phyloP scores from a whole-genome alignment of 805 yeast genomes.

The Candida corydali region DNA sequence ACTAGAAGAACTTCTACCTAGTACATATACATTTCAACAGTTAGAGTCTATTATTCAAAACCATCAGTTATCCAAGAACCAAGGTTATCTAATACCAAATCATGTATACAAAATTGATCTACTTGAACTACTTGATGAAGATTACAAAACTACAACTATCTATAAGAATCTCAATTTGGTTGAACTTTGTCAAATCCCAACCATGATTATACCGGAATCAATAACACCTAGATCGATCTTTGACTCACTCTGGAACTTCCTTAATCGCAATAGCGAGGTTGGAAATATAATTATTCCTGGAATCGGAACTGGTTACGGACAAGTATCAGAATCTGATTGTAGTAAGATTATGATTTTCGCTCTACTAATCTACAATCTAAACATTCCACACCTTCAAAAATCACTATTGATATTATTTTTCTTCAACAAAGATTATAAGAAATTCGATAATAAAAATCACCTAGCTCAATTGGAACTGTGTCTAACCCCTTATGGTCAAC shows the following conservation, averaged over 20 bases:
- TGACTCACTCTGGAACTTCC: conserved; percentile 19
- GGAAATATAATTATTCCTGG: conserved; percentile 21
- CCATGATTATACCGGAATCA: conserved; percentile 23
- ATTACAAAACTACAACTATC: conserved; percentile 9
- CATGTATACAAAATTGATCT: conserved; percentile 13
- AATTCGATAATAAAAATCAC: conserved; percentile 12
- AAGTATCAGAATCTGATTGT: conserved; percentile 12
- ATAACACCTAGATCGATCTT: conserved; percentile 12
- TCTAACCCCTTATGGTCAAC: conserved; percentile 11
- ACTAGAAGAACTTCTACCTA: conserved; percentile 11
- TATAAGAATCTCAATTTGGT: conserved; percentile 10
- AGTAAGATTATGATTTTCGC: conserved; percentile 20
- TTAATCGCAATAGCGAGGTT: conserved; percentile 1
- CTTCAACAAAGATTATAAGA: conserved; percentile 15
- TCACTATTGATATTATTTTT: conserved; percentile 17
- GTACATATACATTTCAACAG: conserved; percentile 10
- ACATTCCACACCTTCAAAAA: conserved; percentile 11
- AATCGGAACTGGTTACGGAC: conserved; percentile 25
- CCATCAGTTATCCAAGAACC: conserved; percentile 10
- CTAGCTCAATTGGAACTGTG: conserved; percentile 9
- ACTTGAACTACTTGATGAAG: conserved; percentile 3
- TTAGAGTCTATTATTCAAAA: conserved; percentile 16
- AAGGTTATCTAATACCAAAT: conserved; percentile 18
- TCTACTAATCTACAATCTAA: conserved; percentile 13
- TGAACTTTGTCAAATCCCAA: conserved; percentile 14